Percentiles rank a stretch among this genome's conserved stretches.
phyloP scores from a whole-genome alignment of 2,329 filamentous ascomycete species.

The Colletotrichum brevisporum region DNA sequence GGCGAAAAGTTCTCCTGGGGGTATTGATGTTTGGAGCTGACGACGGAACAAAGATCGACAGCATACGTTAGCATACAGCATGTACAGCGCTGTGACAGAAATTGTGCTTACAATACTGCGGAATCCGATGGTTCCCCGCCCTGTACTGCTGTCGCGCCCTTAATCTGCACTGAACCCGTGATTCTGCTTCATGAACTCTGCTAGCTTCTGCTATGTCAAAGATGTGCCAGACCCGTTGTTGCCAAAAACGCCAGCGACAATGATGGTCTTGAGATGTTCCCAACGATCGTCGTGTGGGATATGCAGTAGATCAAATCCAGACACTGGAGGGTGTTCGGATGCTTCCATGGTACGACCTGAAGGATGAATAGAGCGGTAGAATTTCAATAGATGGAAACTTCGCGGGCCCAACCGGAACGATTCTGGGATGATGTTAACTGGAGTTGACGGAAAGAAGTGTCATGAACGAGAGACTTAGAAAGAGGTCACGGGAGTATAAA shows the following conservation, averaged over 20 bases:
- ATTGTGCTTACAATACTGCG: constrained; percentile 57
- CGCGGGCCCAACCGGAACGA: too few relatives aligned
- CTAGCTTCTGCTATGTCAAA: background rate
- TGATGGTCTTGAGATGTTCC: constrained; percentile 8
- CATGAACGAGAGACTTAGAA: too few relatives aligned
- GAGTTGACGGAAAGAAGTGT: too few relatives aligned
- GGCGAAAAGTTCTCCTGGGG: constrained; percentile 5
- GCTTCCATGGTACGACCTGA: background rate
- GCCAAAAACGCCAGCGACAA: background rate
- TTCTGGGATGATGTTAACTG: too few relatives aligned
- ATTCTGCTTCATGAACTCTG: constrained; percentile 4
- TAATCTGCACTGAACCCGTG: constrained; percentile 8
- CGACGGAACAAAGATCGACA: constrained; percentile 42
- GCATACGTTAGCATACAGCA: constrained; percentile 53
- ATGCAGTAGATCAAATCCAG: background rate
- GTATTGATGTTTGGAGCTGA: constrained; percentile 37
- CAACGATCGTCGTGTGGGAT: background rate
- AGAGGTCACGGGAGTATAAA: too few relatives aligned
- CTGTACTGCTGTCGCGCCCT: constrained; percentile 46
- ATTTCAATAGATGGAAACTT: too few relatives aligned
- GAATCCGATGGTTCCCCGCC: constrained; percentile 47
- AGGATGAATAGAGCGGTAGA: too few relatives aligned
- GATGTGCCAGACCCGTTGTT: too few relatives aligned
- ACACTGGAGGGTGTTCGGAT: background rate
- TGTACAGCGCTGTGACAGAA: constrained; percentile 60